phyloP scores from a whole-genome alignment of 169 alveolate genomes.

The Eimeria tenella region DNA sequence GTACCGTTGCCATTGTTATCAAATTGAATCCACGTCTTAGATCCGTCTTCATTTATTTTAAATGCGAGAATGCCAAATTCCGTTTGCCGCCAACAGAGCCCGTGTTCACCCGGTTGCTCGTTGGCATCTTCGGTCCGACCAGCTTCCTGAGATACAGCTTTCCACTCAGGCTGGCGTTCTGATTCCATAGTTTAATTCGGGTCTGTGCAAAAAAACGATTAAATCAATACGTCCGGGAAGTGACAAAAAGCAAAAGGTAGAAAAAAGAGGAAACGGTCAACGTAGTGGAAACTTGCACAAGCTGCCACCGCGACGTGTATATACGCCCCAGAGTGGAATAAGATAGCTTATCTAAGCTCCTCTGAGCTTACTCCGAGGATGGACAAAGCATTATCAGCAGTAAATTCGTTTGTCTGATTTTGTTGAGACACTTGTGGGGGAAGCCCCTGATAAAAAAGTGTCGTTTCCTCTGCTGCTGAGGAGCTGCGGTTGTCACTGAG shows the following conservation, averaged over 20 bases:
- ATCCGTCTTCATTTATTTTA: neutral
- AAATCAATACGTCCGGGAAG: neutral
- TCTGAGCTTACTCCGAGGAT: neutral
- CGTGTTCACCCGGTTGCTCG: constrained; percentile 2
- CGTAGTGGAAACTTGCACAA: neutral
- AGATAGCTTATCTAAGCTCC: neutral
- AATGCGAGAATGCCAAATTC: neutral
- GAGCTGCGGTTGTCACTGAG: neutral
- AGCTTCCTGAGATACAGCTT: neutral
- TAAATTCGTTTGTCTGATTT: neutral
- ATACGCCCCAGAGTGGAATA: neutral
- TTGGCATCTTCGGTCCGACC: neutral
- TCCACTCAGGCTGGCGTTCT: neutral
- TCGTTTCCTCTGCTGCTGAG: neutral
- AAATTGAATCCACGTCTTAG: neutral
- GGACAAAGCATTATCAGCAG: neutral
- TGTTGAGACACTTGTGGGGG: neutral
- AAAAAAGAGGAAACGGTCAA: neutral
- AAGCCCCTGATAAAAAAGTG: neutral
- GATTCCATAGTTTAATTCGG: neutral
- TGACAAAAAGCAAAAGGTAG: neutral
- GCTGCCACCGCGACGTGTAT: too few species aligned
- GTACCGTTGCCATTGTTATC: neutral
- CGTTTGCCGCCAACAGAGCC: constrained; percentile 19
- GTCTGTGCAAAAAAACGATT: neutral